Conservation (phyloP, 306 rosid species). For the Prunus salicina region DNA sequence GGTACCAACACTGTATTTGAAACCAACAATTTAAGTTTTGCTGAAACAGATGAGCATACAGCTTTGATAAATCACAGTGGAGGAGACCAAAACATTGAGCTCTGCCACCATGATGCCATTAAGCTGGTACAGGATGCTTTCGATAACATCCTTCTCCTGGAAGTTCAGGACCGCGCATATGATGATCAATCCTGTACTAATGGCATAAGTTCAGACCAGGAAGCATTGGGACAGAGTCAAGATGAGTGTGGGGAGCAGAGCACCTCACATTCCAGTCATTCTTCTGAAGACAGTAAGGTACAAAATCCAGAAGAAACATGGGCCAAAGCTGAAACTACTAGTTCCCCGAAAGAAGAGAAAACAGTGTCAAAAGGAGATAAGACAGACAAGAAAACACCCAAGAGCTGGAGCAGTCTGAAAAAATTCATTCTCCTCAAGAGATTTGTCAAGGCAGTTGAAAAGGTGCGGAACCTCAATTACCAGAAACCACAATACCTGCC, state of each 20-base stretch:
- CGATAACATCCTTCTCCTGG: constrained; percentile 81
- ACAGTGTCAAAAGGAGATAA: constrained; percentile 34
- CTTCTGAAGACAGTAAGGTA: constrained; percentile 17
- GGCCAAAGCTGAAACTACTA: constrained; percentile 13
- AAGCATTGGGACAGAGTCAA: constrained; percentile 24
- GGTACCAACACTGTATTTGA: constrained; percentile 21
- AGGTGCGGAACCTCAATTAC: constrained; percentile 48
- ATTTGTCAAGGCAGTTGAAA: constrained; percentile 87
- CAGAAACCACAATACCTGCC: constrained; percentile 36
- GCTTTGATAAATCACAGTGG: constrained; percentile 32
- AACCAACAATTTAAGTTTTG: constrained; percentile 23
- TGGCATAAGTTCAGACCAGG: constrained; percentile 28
- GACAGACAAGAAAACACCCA: constrained; percentile 38
- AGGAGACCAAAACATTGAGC: constrained; percentile 20
- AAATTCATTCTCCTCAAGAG: constrained; percentile 64
- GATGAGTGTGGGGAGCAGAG: constrained; percentile 28
- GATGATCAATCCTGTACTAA: constrained; percentile 29
- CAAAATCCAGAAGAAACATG: constrained; percentile 15
- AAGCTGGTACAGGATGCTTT: constrained; percentile 80
- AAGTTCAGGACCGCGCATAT: constrained; percentile 41
- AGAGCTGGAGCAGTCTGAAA: constrained; percentile 80
- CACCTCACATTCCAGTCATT: constrained; percentile 21
- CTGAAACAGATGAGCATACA: constrained; percentile 29
- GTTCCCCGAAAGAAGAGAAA: constrained; percentile 33
- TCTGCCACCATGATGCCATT: constrained; percentile 39